These are phyloP conservation scores for Calocera viscosa DNA, from an alignment of 768 basidiomycete species.

Conservation along the genomic window DNA sequence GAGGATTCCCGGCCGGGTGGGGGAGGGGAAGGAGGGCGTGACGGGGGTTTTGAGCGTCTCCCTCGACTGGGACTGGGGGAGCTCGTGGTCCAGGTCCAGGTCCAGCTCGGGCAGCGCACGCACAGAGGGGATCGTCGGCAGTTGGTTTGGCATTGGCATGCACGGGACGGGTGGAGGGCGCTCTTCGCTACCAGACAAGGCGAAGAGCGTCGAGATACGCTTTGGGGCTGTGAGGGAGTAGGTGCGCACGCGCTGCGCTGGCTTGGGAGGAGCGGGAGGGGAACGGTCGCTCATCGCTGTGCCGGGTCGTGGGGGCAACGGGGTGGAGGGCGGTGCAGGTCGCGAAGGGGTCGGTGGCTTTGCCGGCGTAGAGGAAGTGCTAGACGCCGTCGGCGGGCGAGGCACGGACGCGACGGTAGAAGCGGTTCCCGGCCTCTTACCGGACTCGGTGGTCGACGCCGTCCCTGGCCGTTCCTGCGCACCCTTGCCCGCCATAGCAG, in stretches of 20 bases:
- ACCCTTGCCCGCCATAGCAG: neutral
- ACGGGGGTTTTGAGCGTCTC: conserved; percentile 2
- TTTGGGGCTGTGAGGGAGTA: neutral
- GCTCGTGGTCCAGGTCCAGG: too few relatives aligned
- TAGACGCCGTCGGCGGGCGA: neutral
- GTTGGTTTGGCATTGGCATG: neutral
- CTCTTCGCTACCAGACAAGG: neutral
- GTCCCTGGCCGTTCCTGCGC: neutral
- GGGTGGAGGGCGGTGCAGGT: neutral
- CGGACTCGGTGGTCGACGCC: neutral
- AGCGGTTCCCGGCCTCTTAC: neutral
- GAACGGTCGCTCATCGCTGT: neutral
- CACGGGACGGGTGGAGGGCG: neutral
- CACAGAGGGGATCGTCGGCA: neutral
- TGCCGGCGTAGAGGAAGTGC: neutral
- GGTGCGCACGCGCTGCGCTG: neutral
- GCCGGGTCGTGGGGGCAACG: neutral
- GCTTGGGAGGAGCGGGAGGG: neutral
- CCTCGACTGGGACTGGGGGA: neutral
- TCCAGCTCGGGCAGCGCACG: neutral
- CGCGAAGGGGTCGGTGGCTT: neutral
- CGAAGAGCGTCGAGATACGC: neutral
- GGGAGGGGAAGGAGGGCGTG: neutral
- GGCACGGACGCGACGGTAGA: neutral
- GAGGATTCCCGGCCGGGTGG: neutral